Evolutionary conservation across 108 stramenopile genomes (phyloP).

Genomic region (Schizochytrium sp.): DNA sequence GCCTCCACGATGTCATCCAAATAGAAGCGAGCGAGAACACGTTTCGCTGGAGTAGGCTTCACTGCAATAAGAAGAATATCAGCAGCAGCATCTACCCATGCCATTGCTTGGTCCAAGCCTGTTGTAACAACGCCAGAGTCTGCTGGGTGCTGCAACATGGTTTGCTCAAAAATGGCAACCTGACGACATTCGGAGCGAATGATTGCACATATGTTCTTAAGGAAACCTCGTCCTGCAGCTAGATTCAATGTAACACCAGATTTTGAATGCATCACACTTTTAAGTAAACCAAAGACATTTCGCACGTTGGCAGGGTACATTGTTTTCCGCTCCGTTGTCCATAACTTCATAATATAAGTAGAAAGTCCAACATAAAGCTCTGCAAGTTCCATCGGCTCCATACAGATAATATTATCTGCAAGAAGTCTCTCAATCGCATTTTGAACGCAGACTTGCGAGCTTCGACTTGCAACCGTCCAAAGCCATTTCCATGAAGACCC

Average conservation of each 20-base stretch:
- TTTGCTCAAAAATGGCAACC: background rate
- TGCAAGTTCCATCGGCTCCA: background rate
- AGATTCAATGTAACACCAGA: background rate
- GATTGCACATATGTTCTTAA: background rate
- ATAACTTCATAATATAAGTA: background rate
- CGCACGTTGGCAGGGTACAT: background rate
- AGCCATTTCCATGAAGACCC: background rate
- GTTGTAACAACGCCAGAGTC: too few species aligned
- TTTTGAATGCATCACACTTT: background rate
- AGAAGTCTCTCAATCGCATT: background rate
- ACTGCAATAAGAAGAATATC: background rate
- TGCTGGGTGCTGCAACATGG: background rate
- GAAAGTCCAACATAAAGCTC: background rate
- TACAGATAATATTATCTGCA: background rate
- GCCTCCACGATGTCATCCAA: background rate
- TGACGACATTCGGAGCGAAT: background rate
- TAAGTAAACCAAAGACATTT: background rate
- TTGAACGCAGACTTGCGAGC: conserved; percentile 9
- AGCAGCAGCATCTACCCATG: background rate
- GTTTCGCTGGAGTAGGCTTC: background rate
- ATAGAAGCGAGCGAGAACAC: background rate
- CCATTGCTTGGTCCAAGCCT: background rate
- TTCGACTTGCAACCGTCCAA: background rate
- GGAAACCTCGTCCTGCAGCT: background rate
- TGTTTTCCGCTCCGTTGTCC: background rate